Evolutionary conservation across 1,284 basidiomycete genomes (phyloP), one percentile per base, ranked within the genome.

Genomic region (Austropuccinia psidii): DNA sequence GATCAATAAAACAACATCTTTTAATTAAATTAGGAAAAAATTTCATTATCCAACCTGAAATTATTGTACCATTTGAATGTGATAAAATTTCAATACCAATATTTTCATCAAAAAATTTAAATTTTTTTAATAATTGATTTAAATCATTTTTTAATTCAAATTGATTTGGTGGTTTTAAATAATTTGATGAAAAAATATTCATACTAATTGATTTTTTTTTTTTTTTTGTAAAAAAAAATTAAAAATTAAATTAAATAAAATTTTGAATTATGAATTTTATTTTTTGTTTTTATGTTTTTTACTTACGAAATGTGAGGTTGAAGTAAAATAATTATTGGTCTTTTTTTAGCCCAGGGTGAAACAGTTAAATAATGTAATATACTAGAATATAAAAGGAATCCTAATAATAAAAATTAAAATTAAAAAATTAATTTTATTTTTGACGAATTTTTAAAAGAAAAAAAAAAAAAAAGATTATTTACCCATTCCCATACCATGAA

Each of bases 1-100:
- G 49, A 75, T 77, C 35, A 49, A 52, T 11, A 75, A 73, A 37
- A 27, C 70, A 73, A 47, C 33, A 54, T 31, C 60, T 62, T 39
- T 73, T 73, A 17, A 73, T 37, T 33, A 64, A 60, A 31, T 73
- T 17, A 39, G 70, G 70, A 27, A 73, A 64, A 27, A 60, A 37
- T 64, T 73, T 62, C 8, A 73, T 73, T 9, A 73, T 62, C 60
- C 70, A 64, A 15, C 60, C 70, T 3, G 70, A 31, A 45, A 73
- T 49, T 15, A 54, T 49, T 6, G 69, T 73, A 0, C 69, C 69
- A 31, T 62, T 62, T 11, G 69, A 73, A 62, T 73, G 69, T 2
- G 69, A 43, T 21, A 73, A 24, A 33, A 73, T 13, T 62, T 73
- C 69, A 29, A 73, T 50, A 21, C 69, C 69, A 15, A 58, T 62